Evolutionary conservation across 2,329 filamentous ascomycete genomes (phyloP), one percentile per base, ranked within the genome.

Genomic region (Oidium heveae): DNA sequence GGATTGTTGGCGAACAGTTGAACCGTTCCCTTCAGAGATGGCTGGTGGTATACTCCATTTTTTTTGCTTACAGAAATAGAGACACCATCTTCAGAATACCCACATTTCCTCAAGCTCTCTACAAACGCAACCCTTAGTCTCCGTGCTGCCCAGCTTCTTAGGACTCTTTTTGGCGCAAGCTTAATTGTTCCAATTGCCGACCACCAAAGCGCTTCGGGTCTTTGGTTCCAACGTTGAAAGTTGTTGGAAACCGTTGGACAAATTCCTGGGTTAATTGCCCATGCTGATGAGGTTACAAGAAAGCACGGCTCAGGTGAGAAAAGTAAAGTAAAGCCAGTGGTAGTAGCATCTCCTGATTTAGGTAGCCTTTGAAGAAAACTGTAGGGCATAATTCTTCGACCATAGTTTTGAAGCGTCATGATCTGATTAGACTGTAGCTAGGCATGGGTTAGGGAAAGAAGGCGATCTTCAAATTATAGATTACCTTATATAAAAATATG

Each of bases 201-300:
- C 70, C 71, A 74, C 68, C 73, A 73, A 18, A 78, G 65, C 36
- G 61, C 64, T 65, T 59, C 68, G 64, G 10, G 61, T 44, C 53
- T 70, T 62, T 58, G n/a, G 33, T 56, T 47, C 56, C 53, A 59
- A 22, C 52, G 52, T 9, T 24, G 10, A 18, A 46, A n/a, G 16
- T 46, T 34, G 8, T 9, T 8, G 9, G 39, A 28, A 28, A 28
- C 39, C 9, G 41, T 34, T 13, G 52, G 22, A 32, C 49, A 51
- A 20, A 7, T 51, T 15, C 32, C 49, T 34, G 20, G 28, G 15
- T 51, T 51, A 4, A 32, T 36, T 36, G 49, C 49, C 49, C 49
- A 51, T 16, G 49, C 15, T 20, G 49, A 32, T 12, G 49, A 51
- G 7, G 49, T 51, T 2, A 51, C 34, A 10, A 51, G 32, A 51